Conservation (phyloP, 306 rosid species). For the Pyrus pyrifolia region DNA sequence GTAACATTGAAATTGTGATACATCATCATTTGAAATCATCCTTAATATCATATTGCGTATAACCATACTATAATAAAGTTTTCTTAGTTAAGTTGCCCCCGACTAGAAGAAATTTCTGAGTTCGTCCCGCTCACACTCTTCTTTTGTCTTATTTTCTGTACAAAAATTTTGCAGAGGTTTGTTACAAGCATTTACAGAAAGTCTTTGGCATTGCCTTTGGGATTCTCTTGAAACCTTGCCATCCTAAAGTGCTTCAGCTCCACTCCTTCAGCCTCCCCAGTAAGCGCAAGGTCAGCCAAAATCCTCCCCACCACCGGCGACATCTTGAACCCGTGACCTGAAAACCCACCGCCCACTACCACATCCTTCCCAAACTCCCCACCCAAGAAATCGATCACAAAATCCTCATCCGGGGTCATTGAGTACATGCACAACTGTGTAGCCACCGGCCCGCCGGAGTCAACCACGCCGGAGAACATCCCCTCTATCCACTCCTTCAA, state of each 20-base stretch:
- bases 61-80: no score
- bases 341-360: constrained; percentile 80
- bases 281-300: constrained; percentile 46
- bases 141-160: no score
- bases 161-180: no score
- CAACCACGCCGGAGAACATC: constrained; percentile 48
- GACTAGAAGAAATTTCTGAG: no score
- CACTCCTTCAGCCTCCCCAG: constrained; percentile 48
- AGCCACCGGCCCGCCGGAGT: constrained; percentile 42
- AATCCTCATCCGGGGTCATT: constrained; percentile 74
- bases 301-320: constrained; percentile 65
- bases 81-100: no score
- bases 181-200: neutral
- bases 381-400: constrained; percentile 74
- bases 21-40: no score
- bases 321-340: constrained; percentile 97
- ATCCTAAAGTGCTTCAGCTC: constrained; percentile 53
- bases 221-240: constrained; percentile 46
- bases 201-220: constrained; percentile 36
- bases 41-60: no score
- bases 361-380: constrained; percentile 63
- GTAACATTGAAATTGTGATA: no score
- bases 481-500: constrained; percentile 53
- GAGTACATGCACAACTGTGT: constrained; percentile 79
- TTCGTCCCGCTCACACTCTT: no score